A percentile compares a stretch with the other conserved stretches of the same genome.
Conservation (phyloP, 495 filamentous ascomycete species). For the Aspergillus asperescens region DNA sequence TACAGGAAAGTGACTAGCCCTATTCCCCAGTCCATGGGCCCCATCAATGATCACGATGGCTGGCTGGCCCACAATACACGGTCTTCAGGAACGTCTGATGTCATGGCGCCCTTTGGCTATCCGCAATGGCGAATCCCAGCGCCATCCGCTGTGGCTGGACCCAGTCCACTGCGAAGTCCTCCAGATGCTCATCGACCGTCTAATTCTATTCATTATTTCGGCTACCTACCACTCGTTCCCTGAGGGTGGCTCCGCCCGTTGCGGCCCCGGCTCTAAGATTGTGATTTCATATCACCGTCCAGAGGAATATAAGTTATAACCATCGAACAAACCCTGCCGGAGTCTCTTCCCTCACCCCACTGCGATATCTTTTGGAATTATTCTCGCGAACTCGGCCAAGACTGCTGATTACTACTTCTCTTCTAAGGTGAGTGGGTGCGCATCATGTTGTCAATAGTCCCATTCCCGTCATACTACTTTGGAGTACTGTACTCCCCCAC, state of each 20-base stretch:
- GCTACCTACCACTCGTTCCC: too few species aligned
- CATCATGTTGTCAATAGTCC: not conserved
- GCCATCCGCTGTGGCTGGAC: not conserved
- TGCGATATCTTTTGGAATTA: not conserved
- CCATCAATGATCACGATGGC: too few species aligned
- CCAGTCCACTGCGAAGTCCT: not conserved
- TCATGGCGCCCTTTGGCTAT: slow-evolving; percentile 5
- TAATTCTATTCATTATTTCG: too few species aligned
- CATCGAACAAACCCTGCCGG: not conserved
- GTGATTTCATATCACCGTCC: too few species aligned
- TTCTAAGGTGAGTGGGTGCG: not conserved
- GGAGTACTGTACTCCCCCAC: too few species aligned
- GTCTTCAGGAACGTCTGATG: slow-evolving; percentile 14
- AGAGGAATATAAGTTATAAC: too few species aligned
- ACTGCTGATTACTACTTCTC: not conserved
- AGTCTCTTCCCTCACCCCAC: not conserved
- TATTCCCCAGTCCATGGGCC: too few species aligned
- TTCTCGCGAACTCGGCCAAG: not conserved
- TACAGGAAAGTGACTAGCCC: too few species aligned
- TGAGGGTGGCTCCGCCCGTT: too few species aligned
- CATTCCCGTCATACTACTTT: not conserved
- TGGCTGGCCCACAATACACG: too few species aligned
- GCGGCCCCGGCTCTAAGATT: too few species aligned
- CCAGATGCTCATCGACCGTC: too few species aligned
- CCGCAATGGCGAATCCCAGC: slow-evolving; percentile 2